A percentile compares a stretch with the other conserved stretches of the same genome.
Conservation (phyloP, 2,329 filamentous ascomycete species). For the Stagonosporopsis vannaccii region DNA sequence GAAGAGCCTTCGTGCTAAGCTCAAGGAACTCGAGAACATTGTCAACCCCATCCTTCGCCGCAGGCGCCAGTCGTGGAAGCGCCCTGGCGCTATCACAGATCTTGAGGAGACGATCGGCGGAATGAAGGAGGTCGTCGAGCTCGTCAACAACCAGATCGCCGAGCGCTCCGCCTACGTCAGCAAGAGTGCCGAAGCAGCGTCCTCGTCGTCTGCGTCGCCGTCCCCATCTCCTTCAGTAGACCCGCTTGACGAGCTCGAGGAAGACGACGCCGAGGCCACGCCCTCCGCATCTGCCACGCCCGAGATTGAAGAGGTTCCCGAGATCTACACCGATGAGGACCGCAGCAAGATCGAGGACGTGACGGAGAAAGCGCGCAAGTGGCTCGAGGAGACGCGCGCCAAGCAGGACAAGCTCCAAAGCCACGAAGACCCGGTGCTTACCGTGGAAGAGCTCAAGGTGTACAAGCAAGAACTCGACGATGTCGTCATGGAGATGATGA, state of each 20-base stretch:
- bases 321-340: constrained; percentile 77
- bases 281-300: constrained; percentile 46
- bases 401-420: constrained; percentile 72
- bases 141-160: constrained; percentile 76
- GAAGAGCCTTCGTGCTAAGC: constrained; percentile 76
- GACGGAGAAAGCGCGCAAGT: constrained; percentile 69
- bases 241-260: constrained; percentile 77
- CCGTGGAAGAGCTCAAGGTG: constrained; percentile 69
- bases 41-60: constrained; percentile 79
- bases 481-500: constrained; percentile 72
- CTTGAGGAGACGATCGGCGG: constrained; percentile 76
- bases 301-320: constrained; percentile 38
- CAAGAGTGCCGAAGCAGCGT: constrained; percentile 44
- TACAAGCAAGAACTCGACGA: constrained; percentile 76
- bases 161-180: constrained; percentile 66
- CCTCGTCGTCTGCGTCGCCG: constrained; percentile 53
- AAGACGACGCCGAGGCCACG: constrained; percentile 62
- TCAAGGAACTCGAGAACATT: constrained; percentile 78
- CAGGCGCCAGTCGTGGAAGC: constrained; percentile 72
- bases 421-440: constrained; percentile 76
- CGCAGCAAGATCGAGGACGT: constrained; percentile 69
- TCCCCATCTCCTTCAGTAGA: constrained; percentile 56
- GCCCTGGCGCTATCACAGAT: constrained; percentile 72
- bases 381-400: constrained; percentile 76
- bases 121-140: constrained; percentile 72